Base-by-base conservation (phyloP, 305 asterid species). In the Fraxinus sp. region DNA sequence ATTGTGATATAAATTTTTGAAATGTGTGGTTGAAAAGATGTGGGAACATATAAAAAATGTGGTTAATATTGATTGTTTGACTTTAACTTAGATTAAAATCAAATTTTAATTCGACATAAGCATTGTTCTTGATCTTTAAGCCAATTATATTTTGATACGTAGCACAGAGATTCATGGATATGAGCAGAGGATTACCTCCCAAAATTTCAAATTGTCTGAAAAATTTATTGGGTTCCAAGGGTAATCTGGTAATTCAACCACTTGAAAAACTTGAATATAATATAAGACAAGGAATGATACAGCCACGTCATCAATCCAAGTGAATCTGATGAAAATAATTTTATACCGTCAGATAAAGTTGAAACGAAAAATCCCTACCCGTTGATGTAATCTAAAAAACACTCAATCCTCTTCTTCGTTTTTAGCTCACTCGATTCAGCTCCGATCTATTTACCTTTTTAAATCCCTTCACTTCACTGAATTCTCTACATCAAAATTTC, bases 231-330 rank as follows among this genome's bases (percentile, higher is more conserved):
- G 57, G 33, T 28, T 33, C 81, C 64, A 37, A 75, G 82, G 87
- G 72, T 77, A 81, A 81, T 33, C 1, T 64, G 0, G 87, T 79
- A 81, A 85, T 64, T 35, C 49, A 49, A 57, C 35, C 41, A 4
- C 13, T 46, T 28, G 22, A 22, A 22, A 71, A 72, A 59, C 75
- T 24, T 26, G 0, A 26, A 26, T 26, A 26, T 26, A 9, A 73
- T 81, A 84, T 41, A 41, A 78, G 83, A 78, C 32, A 83, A 79
- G 77, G 39, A 82, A 80, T 83, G 79, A 76, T 82, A 83, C 85
- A 70, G n/a, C 90, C 93, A 90, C 85, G 90, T 91, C 93, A 89
- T 2, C 80, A 30, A 92, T 92, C 93, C 92, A 5, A n/a, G 88
- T 85, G 64, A 74, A 30, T 0, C 26, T 11, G 0, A 14, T 3